Evolutionary conservation across 2,329 filamentous ascomycete species (phyloP).

Genomic region (Sordariomycetes sp.): DNA sequence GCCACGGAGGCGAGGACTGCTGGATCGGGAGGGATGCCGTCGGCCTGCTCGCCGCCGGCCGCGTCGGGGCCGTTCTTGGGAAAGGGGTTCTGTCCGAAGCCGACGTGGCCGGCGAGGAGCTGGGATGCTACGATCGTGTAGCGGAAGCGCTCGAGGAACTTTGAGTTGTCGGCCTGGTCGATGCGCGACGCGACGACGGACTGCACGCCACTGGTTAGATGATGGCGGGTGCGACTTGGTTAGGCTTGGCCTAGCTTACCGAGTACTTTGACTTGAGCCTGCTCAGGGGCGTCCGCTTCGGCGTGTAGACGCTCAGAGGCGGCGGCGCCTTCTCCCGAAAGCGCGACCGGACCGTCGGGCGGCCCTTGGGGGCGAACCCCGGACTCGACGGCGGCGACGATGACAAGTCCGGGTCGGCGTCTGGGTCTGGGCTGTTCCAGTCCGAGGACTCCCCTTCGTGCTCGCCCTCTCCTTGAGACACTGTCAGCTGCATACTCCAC

Average conservation of each 20-base stretch:
- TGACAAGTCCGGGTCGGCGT: constrained; percentile 18
- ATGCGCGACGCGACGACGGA: constrained; percentile 59
- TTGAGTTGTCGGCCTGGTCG: constrained; percentile 64
- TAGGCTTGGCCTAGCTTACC: constrained; percentile 19
- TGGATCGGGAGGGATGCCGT: constrained; percentile 18
- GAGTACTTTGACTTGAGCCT: constrained; percentile 36
- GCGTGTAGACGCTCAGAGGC: constrained; percentile 27
- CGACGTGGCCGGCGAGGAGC: constrained; percentile 60
- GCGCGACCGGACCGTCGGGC: constrained; percentile 37
- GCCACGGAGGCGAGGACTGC: constrained; percentile 40
- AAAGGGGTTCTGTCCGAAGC: constrained; percentile 17
- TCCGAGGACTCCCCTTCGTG: constrained; percentile 22
- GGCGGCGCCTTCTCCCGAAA: constrained; percentile 35
- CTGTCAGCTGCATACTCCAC: constrained; percentile 10
- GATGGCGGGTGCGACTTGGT: constrained; percentile 8
- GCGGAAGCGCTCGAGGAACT: constrained; percentile 83
- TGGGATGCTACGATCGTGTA: constrained; percentile 90
- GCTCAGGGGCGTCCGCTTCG: constrained; percentile 23
- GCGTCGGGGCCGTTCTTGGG: constrained; percentile 1
- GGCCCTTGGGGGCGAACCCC: constrained; percentile 42
- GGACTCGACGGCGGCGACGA: constrained; percentile 34
- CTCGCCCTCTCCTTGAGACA: constrained; percentile 32
- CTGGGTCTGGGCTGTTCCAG: constrained; percentile 29
- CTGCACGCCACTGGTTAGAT: constrained; percentile 22
- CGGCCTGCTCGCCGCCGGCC: not conserved